Conservation (phyloP, 2,329 filamentous ascomycete species). For the Aspergillus quadrilineatus region DNA sequence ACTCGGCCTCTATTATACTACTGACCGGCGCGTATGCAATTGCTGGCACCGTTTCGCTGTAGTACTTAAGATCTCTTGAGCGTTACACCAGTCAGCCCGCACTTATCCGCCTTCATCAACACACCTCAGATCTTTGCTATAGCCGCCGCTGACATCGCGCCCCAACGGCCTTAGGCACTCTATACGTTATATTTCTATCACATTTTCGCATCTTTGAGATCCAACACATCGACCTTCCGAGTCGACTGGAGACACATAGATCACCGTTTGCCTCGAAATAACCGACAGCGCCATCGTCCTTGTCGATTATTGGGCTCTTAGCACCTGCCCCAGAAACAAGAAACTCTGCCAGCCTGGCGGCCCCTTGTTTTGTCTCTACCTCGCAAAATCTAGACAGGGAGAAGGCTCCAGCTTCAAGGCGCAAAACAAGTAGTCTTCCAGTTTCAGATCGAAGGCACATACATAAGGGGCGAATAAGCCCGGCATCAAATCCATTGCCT, state of each 20-base stretch:
- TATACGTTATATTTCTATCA: slow-evolving; percentile 1
- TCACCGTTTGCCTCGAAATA: neutral
- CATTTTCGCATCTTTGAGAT: neutral
- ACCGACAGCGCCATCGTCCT: neutral
- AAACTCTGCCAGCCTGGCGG: too few relatives aligned
- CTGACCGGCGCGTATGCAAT: neutral
- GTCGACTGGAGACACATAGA: neutral
- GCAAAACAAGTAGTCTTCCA: neutral
- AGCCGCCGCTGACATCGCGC: slow-evolving; percentile 1
- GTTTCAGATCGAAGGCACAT: too few relatives aligned
- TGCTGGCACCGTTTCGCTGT: neutral
- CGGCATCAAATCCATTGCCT: neutral
- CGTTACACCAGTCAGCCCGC: neutral
- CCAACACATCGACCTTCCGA: neutral
- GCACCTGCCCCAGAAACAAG: too few relatives aligned
- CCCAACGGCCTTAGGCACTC: neutral
- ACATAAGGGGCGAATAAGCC: neutral
- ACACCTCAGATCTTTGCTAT: neutral
- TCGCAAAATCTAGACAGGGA: too few relatives aligned
- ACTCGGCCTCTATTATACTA: neutral
- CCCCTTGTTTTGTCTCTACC: too few relatives aligned
- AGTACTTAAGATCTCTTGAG: neutral
- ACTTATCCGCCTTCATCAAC: neutral
- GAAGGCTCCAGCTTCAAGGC: neutral
- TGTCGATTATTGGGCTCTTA: neutral